Conservation (phyloP, 2,329 filamentous ascomycete species). For the Helotiales sp. region DNA sequence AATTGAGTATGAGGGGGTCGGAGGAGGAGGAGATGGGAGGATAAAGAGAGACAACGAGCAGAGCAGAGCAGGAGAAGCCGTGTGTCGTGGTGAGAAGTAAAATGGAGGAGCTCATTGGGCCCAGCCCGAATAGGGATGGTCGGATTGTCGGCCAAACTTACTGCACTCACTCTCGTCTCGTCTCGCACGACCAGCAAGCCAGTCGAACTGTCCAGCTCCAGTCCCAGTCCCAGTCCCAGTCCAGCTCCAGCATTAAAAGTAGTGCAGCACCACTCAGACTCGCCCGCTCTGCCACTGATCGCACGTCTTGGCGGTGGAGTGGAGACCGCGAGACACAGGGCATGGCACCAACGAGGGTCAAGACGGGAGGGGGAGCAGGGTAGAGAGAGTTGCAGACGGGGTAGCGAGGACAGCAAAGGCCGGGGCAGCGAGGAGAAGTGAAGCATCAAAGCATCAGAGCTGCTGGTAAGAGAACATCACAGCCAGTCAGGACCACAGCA, state of each 20-base stretch:
- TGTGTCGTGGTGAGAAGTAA: not conserved
- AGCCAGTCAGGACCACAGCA: not conserved
- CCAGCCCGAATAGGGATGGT: not conserved
- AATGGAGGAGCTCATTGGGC: not conserved
- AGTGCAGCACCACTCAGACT: not conserved
- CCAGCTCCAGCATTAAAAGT: too few species aligned
- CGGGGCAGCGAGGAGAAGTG: not conserved
- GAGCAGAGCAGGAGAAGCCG: not conserved
- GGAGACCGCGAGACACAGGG: not conserved
- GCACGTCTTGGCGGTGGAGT: not conserved
- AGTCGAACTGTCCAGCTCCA: too few species aligned
- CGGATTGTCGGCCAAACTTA: not conserved
- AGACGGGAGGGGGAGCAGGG: not conserved
- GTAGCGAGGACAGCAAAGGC: not conserved
- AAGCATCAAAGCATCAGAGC: not conserved
- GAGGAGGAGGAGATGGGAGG: slow-evolving; percentile 16
- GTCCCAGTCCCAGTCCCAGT: too few species aligned
- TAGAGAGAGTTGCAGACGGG: too few species aligned
- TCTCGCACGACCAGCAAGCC: too few species aligned
- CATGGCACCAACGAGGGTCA: not conserved
- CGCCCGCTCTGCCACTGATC: not conserved
- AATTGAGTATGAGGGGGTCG: slow-evolving; percentile 20
- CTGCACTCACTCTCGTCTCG: too few species aligned
- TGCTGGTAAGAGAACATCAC: not conserved
- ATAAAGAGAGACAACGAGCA: slow-evolving; percentile 6